A percentile compares a stretch with the other conserved stretches of the same genome.
phyloP scores from a whole-genome alignment of 2,329 filamentous ascomycete genomes.

The Macrophomina phaseolina region DNA sequence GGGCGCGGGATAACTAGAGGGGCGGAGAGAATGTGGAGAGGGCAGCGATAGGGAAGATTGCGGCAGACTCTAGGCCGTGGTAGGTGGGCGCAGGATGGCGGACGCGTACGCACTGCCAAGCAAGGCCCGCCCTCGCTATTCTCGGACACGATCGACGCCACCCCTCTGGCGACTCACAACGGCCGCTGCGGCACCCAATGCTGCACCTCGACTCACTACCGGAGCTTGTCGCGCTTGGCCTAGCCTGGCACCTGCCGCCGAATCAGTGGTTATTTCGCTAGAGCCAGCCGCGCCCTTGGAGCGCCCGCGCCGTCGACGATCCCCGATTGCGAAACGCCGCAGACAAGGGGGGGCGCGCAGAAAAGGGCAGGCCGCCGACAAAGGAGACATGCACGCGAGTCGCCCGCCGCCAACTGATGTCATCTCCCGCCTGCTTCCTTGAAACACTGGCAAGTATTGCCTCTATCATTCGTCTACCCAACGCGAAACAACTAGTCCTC shows the following conservation, averaged over 20 bases:
- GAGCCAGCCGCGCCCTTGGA: neutral
- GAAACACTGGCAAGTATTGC: conserved; percentile 18
- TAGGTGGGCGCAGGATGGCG: conserved; percentile 18
- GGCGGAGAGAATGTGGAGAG: conserved; percentile 26
- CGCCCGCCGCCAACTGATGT: conserved; percentile 13
- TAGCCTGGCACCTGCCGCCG: neutral
- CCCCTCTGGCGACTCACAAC: conserved; percentile 7
- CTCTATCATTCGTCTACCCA: conserved; percentile 14
- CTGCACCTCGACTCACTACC: conserved; percentile 19
- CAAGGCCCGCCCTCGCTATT: conserved; percentile 22
- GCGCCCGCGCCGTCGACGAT: neutral
- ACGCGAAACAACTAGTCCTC: conserved; percentile 50
- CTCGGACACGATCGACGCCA: conserved; percentile 21
- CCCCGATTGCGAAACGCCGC: conserved; percentile 19
- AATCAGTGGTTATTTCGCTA: neutral
- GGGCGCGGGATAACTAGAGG: neutral
- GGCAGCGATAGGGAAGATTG: conserved; percentile 24
- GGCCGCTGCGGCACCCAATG: conserved; percentile 15
- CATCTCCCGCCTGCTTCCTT: conserved; percentile 10
- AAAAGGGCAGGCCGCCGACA: conserved; percentile 13
- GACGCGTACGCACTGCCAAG: conserved; percentile 21
- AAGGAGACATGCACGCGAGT: neutral
- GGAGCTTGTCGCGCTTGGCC: conserved; percentile 5
- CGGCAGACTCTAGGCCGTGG: conserved; percentile 12
- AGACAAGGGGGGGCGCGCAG: conserved; percentile 14